Evolutionary conservation across 805 yeast species (phyloP).

Genomic region (Diddensiella santjacobensis): DNA sequence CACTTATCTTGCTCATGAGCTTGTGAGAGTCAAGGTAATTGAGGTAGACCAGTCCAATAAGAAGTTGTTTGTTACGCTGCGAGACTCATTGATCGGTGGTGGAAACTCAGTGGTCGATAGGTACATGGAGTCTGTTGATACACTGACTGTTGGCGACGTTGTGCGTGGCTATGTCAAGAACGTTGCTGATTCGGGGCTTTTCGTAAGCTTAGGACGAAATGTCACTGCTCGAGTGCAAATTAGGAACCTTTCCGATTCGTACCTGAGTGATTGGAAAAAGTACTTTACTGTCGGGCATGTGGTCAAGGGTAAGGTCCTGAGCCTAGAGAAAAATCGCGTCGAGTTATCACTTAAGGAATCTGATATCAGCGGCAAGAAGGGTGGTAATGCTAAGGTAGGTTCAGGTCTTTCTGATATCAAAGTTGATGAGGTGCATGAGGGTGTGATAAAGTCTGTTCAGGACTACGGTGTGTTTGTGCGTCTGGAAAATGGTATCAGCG

Average conservation of each 20-base stretch:
- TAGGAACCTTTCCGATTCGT: slow-evolving; percentile 75
- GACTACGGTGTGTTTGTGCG: slow-evolving; percentile 91
- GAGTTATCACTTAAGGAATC: slow-evolving; percentile 77
- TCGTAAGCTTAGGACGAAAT: slow-evolving; percentile 67
- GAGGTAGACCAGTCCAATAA: slow-evolving; percentile 45
- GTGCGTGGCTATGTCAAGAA: slow-evolving; percentile 79
- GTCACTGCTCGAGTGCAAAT: slow-evolving; percentile 78
- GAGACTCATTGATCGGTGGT: slow-evolving; percentile 38
- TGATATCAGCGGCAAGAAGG: slow-evolving; percentile 68
- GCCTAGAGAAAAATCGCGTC: slow-evolving; percentile 53
- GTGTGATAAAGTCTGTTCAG: slow-evolving; percentile 69
- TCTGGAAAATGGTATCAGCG: slow-evolving; percentile 68
- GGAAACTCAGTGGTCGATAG: slow-evolving; percentile 53
- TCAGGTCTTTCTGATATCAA: slow-evolving; percentile 52
- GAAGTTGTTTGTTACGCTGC: slow-evolving; percentile 60
- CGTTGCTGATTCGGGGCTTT: slow-evolving; percentile 69
- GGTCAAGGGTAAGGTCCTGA: slow-evolving; percentile 68
- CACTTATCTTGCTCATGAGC: slow-evolving; percentile 20
- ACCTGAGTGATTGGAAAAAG: slow-evolving; percentile 83
- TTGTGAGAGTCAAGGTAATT: slow-evolving; percentile 25
- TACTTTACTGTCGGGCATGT: slow-evolving; percentile 65
- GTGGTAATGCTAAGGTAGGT: slow-evolving; percentile 23
- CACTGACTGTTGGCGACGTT: slow-evolving; percentile 58
- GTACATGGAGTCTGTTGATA: slow-evolving; percentile 45
- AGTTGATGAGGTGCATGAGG: slow-evolving; percentile 70